phyloP scores from a whole-genome alignment of 345 rosid species.

The Populus euphratica region DNA sequence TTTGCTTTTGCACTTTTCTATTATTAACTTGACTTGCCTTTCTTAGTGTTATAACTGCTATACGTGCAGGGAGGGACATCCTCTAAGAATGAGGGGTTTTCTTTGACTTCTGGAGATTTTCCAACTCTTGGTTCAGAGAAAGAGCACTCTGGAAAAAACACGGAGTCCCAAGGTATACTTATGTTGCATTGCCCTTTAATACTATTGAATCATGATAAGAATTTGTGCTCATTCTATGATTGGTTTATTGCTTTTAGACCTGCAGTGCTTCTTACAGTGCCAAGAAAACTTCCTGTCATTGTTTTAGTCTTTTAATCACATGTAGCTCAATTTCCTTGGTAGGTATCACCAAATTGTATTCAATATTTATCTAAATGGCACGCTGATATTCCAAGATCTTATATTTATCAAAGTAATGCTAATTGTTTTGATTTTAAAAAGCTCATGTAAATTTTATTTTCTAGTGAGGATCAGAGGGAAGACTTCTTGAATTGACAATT shows the following conservation, averaged over 20 bases:
- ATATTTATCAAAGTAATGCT: neutral
- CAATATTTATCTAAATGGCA: neutral
- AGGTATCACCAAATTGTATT: neutral
- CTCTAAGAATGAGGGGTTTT: constrained; percentile 69
- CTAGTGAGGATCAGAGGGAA: neutral
- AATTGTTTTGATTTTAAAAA: neutral
- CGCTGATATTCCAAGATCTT: no score
- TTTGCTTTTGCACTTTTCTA: neutral
- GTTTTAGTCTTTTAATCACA: neutral
- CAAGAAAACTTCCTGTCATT: constrained; percentile 1
- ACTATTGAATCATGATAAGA: constrained; percentile 13
- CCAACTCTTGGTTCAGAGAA: constrained; percentile 93
- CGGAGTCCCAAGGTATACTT: constrained; percentile 59
- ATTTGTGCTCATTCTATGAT: constrained; percentile 8
- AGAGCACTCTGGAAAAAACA: constrained; percentile 49
- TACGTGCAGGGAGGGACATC: constrained; percentile 64
- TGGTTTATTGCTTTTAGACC: neutral
- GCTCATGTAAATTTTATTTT: neutral
- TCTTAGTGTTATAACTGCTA: constrained; percentile 6
- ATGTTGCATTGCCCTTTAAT: constrained; percentile 4
- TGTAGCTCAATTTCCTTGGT: neutral
- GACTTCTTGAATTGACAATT: neutral
- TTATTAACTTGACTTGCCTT: constrained; percentile 9
- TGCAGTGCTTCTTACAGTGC: neutral
- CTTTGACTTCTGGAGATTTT: constrained; percentile 87